Percentiles rank a stretch among this genome's conserved stretches.
Evolutionary conservation across 208 protist genomes (phyloP).

Genomic region (Trypanosoma platydactyli): DNA sequence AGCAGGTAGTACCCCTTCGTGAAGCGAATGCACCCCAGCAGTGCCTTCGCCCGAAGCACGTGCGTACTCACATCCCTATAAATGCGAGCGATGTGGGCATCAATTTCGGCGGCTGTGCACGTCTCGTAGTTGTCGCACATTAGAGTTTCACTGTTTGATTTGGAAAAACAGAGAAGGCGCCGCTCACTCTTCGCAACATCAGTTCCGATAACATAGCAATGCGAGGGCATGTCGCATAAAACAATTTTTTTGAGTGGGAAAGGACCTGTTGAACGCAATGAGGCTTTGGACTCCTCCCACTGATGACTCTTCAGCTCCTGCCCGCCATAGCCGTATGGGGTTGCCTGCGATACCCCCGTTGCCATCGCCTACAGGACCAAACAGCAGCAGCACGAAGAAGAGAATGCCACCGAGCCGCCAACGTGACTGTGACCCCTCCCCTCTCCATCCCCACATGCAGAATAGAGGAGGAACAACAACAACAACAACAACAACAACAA

Average conservation of each 20-base stretch:
- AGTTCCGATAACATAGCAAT: conserved; percentile 59
- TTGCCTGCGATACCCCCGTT: not conserved
- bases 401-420: no score
- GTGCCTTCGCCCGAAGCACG: conserved; percentile 35
- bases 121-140: not conserved
- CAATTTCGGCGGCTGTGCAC: conserved; percentile 34
- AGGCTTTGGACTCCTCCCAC: conserved; percentile 8
- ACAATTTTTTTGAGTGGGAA: conserved; percentile 43
- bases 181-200: conserved; percentile 18
- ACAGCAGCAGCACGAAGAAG: not conserved
- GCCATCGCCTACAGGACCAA: not conserved
- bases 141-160: conserved; percentile 18
- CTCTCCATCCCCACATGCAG: no score
- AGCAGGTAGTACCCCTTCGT: conserved; percentile 93
- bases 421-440: no score
- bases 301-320: conserved; percentile 7
- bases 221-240: conserved; percentile 51
- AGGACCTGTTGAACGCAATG: conserved; percentile 10
- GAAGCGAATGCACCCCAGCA: conserved; percentile 92
- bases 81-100: conserved; percentile 34
- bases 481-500: conserved; percentile 10
- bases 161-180: conserved; percentile 19
- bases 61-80: conserved; percentile 15
- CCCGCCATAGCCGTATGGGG: not conserved
- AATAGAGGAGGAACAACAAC: no score